Conservation (phyloP, 306 rosid genomes). For the Cicer bijugum region DNA sequence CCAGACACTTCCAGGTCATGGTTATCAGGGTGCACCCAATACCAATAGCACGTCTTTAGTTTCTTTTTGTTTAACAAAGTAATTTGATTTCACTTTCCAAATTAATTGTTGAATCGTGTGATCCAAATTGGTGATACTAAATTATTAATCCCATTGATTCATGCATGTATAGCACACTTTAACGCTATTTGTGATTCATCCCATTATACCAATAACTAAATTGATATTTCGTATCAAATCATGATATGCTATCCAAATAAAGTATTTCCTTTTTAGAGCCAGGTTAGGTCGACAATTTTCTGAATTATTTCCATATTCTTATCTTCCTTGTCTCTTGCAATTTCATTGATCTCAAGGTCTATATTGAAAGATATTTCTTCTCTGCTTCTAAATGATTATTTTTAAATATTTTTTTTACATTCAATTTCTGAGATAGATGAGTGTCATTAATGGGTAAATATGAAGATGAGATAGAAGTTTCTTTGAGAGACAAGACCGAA, state of each 20-base stretch:
- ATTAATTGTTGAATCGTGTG: not conserved
- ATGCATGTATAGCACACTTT: not conserved
- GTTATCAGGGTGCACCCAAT: constrained; percentile 15
- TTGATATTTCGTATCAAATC: not conserved
- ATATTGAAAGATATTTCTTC: not conserved
- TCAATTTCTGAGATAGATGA: constrained; percentile 23
- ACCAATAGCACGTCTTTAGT: not conserved
- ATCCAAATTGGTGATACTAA: not conserved
- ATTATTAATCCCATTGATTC: not conserved
- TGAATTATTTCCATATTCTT: no score
- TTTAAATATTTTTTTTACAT: constrained; percentile 10
- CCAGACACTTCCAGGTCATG: constrained; percentile 8
- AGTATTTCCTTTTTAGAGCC: not conserved
- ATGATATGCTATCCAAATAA: not conserved
- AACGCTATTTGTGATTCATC: not conserved
- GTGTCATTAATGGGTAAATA: constrained; percentile 6
- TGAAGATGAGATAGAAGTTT: constrained; percentile 1
- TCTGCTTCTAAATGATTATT: constrained; percentile 21
- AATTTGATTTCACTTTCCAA: not conserved
- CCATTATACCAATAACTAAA: not conserved
- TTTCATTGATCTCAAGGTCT: constrained; percentile 16
- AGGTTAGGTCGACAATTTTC: not conserved
- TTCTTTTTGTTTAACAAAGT: not conserved
- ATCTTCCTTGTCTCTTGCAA: constrained; percentile 16
- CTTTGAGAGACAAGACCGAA: not conserved